Conservation (phyloP, 225 moss, liverwort and hornwort species). For the Physcomitrium patens region DNA sequence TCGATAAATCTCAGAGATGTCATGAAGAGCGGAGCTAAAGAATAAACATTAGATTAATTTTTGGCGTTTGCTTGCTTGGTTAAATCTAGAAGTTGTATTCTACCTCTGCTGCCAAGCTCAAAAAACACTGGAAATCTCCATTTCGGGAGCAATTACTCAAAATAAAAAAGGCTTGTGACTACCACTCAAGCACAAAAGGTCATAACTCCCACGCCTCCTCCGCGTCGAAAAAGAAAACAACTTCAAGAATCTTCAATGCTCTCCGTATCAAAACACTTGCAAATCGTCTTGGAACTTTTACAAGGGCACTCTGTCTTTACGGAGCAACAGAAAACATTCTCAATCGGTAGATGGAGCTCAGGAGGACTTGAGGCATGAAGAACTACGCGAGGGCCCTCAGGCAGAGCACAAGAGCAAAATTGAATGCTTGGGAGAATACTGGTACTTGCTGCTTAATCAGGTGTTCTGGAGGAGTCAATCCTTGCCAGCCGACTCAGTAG, state of each 20-base stretch:
- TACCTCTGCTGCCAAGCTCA: background rate
- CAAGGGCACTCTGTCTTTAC: no score
- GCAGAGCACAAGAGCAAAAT: background rate
- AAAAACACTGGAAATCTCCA: background rate
- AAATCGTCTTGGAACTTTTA: no score
- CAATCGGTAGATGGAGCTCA: background rate
- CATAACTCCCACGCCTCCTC: no score
- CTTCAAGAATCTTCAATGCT: no score
- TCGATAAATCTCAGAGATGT: no score
- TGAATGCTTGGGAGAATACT: background rate
- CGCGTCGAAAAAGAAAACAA: no score
- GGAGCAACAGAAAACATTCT: background rate
- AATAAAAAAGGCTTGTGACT: no score
- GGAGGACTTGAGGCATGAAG: background rate
- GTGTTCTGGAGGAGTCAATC: constrained; percentile 35
- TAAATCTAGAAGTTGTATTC: background rate
- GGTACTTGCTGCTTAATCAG: constrained; percentile 22
- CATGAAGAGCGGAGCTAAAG: no score
- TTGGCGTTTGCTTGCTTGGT: background rate
- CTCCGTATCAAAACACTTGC: no score
- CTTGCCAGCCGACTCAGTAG: constrained; percentile 53
- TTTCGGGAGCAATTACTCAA: background rate
- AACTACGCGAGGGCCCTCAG: background rate
- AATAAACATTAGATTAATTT: background rate
- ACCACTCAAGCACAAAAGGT: no score